These are phyloP conservation scores for Solanum sejunctum DNA, from an alignment of 257 asterid species.

Conservation along the genomic window DNA sequence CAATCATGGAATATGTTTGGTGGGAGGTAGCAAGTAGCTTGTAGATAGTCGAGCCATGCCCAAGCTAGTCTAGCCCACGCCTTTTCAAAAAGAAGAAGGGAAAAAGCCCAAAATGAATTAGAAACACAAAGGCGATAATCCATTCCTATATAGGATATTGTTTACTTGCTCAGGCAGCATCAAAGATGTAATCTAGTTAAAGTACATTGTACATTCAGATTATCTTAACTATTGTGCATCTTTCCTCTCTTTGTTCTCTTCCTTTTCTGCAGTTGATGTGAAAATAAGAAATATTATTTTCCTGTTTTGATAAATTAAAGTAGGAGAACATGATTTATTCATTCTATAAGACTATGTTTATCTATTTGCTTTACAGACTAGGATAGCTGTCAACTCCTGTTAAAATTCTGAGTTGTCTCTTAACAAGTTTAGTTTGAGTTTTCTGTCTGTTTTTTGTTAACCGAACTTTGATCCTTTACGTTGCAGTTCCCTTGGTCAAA, in stretches of 20 bases:
- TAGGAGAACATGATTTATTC: no score
- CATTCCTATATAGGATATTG: not conserved
- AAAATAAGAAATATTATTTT: no score
- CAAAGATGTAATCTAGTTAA: no score
- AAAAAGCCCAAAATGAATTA: not conserved
- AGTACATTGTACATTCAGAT: not conserved
- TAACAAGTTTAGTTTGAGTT: not conserved
- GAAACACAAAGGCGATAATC: not conserved
- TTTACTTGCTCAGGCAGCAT: not conserved
- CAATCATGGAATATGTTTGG: not conserved
- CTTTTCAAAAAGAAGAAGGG: not conserved
- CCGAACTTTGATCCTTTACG: not conserved
- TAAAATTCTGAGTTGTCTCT: not conserved
- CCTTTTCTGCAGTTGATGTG: no score
- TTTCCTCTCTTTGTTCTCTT: no score
- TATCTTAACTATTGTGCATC: no score
- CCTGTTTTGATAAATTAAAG: no score
- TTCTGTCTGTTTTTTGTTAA: not conserved
- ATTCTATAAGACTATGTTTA: no score
- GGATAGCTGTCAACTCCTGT: not conserved
- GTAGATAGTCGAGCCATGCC: not conserved
- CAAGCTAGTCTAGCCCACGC: not conserved
- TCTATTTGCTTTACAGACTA: not conserved
- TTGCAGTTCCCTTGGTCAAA: constrained; percentile 97
- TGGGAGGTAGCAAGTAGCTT: not conserved